Evolutionary conservation across 1,139 yeast species (phyloP).

Genomic region (Blastobotrys malaysiensis): DNA sequence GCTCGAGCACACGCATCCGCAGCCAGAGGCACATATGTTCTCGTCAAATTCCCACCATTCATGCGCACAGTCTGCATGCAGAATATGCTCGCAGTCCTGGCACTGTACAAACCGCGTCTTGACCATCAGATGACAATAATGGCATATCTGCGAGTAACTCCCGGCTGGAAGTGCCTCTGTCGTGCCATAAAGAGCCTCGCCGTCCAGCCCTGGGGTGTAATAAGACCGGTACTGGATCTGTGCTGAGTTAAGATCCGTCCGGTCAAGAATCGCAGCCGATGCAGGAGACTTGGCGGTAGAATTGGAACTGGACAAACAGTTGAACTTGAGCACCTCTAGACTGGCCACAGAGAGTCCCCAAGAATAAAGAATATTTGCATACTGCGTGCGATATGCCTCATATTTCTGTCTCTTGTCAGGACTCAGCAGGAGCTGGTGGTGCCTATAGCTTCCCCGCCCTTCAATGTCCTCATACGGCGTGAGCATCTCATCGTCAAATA

Average conservation of each 20-base stretch:
- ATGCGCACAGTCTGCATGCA: slow-evolving; percentile 73
- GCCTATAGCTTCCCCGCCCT: background rate
- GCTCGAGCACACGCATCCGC: slow-evolving; percentile 71
- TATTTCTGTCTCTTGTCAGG: slow-evolving; percentile 44
- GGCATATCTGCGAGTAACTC: slow-evolving; percentile 37
- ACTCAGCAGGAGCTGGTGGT: slow-evolving; percentile 35
- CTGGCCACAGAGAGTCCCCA: slow-evolving; percentile 84
- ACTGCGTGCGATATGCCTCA: slow-evolving; percentile 56
- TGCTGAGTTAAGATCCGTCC: slow-evolving; percentile 20
- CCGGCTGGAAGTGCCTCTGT: slow-evolving; percentile 13
- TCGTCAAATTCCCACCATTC: slow-evolving; percentile 65
- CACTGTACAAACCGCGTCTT: slow-evolving; percentile 63
- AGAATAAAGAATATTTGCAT: slow-evolving; percentile 69
- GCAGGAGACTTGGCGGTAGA: background rate
- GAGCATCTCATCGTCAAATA: slow-evolving; percentile 50
- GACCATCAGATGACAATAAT: slow-evolving; percentile 58
- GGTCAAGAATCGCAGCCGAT: background rate
- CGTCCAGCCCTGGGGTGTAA: slow-evolving; percentile 14
- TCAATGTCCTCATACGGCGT: slow-evolving; percentile 34
- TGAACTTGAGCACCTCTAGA: slow-evolving; percentile 72
- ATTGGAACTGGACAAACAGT: slow-evolving; percentile 28
- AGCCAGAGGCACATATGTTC: slow-evolving; percentile 74
- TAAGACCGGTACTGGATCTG: slow-evolving; percentile 32
- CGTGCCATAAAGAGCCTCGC: slow-evolving; percentile 16
- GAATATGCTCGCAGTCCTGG: slow-evolving; percentile 66